Conservation (phyloP, 1,284 basidiomycete genomes). For the Hypsizygus ulmarius region DNA sequence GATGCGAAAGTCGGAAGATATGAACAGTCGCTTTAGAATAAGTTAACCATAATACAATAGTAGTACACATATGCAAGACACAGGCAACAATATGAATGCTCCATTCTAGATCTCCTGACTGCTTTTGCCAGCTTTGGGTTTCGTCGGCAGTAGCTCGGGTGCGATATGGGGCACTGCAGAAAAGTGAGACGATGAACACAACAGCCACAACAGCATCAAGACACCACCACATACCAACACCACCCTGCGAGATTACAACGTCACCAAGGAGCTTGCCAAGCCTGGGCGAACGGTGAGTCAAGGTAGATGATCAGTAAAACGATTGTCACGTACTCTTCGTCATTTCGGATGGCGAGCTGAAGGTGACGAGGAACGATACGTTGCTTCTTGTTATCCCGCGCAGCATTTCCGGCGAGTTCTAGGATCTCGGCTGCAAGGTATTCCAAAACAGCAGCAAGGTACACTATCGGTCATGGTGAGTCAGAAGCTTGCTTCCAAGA, state of each 20-base stretch:
- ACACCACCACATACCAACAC: conserved; percentile 54
- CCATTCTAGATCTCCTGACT: conserved; percentile 31
- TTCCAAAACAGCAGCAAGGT: conserved; percentile 74
- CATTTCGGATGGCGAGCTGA: conserved; percentile 88
- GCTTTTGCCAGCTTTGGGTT: conserved; percentile 40
- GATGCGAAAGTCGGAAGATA: background rate
- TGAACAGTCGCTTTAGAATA: conserved; percentile 3
- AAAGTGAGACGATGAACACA: no score
- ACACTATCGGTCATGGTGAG: conserved; percentile 47
- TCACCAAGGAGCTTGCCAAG: conserved; percentile 76
- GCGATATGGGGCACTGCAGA: conserved; percentile 17
- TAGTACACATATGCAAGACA: conserved; percentile 11
- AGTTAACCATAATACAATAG: conserved; percentile 16
- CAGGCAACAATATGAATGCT: background rate
- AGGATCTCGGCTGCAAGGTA: conserved; percentile 87
- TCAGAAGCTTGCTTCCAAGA: background rate
- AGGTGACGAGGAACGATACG: conserved; percentile 91
- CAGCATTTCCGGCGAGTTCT: conserved; percentile 83
- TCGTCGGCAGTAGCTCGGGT: conserved; percentile 45
- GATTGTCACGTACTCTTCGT: conserved; percentile 63
- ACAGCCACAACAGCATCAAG: conserved; percentile 15
- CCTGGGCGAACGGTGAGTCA: conserved; percentile 29
- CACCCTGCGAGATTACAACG: conserved; percentile 89
- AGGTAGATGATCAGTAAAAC: conserved; percentile 15
- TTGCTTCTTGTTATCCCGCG: conserved; percentile 81